Base-by-base conservation (phyloP, 257 asterid species). In the Gentiana macrophylla region DNA sequence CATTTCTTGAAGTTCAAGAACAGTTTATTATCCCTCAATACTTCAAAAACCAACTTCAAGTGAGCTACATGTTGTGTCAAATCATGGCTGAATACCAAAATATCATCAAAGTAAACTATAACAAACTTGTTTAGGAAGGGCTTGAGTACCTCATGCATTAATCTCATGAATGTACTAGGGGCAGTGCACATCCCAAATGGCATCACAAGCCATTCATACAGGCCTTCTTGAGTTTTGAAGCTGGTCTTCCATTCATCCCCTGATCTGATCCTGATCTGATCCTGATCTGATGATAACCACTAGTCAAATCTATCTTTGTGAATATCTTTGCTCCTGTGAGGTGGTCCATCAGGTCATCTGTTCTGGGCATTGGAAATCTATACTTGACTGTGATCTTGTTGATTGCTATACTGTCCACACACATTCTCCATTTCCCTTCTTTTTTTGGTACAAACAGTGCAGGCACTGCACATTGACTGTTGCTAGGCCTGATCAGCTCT, bases 171-270 rank as follows among this genome's bases (percentile, higher is more conserved):
- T 1, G 12, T 62, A 8, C 41, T 53, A 1, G 55, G 24, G 24
- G 24, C 24, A 24, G 24, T 24, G 24, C 24, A 24, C 24, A 24
- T 24, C 24, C 24, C 24, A 24, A 24, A 24, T 24, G 24, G 24
- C 24, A 24, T 24, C 24, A 24, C 24, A 24, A 24, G 24, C 24
- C 24, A 6, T 24, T 56, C 0, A 62, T 64, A 24, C 24, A 24
- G 24, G 1, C 24, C 24, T 0, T 24, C 24, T 24, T 24, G 24
- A 24, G 24, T 24, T 33, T 56, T 64, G 41, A 64, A 56, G 3
- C 56, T 10, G 6, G 56, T 64, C 13, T 64, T 55, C 62, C 57
- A 56, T 7, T 56, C 55, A 36, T 56, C 62, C 0, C 62, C 51
- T 12, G 43, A 37, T 1, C 15, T 56, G 54, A 15, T 50, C 5